Evolutionary conservation across 768 basidiomycete species (phyloP).

Genomic region (Hydnomerulius pinastri): DNA sequence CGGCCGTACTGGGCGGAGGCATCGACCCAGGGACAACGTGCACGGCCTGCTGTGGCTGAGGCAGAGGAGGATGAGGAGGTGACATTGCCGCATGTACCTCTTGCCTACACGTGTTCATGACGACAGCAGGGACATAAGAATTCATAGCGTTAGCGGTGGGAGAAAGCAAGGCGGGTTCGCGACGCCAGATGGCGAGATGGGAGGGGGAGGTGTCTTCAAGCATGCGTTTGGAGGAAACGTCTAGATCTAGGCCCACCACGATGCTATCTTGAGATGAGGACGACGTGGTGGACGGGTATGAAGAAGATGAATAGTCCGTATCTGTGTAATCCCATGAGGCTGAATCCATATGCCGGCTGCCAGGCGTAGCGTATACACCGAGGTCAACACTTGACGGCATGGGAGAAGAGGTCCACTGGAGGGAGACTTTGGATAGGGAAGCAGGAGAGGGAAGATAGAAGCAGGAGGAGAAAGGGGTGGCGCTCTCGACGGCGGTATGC

Average conservation of each 20-base stretch:
- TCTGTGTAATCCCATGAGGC: constrained; percentile 47
- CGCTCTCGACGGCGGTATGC: constrained; percentile 72
- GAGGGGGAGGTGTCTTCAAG: constrained; percentile 32
- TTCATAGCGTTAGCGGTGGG: constrained; percentile 26
- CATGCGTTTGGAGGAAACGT: constrained; percentile 32
- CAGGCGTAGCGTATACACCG: constrained; percentile 41
- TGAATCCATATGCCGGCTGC: constrained; percentile 54
- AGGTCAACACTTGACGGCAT: constrained; percentile 42
- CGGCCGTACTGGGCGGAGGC: constrained; percentile 27
- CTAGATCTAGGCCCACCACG: constrained; percentile 34
- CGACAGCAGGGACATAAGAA: constrained; percentile 24
- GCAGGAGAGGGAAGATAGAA: constrained; percentile 53
- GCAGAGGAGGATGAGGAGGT: constrained; percentile 12
- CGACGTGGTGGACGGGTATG: constrained; percentile 47
- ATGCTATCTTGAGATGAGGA: constrained; percentile 38
- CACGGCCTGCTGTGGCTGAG: constrained; percentile 7
- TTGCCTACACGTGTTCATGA: constrained; percentile 29
- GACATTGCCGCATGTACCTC: constrained; percentile 16
- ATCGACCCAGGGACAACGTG: constrained; percentile 14
- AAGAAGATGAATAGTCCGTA: constrained; percentile 48
- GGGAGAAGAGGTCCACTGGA: constrained; percentile 32
- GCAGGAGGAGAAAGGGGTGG: constrained; percentile 58
- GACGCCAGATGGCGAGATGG: constrained; percentile 35
- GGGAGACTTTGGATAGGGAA: constrained; percentile 39
- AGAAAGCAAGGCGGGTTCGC: constrained; percentile 26